Evolutionary conservation across 257 asterid genomes (phyloP), one percentile per base, ranked within the genome.

Genomic region (Fraxinus pennsylvanica): DNA sequence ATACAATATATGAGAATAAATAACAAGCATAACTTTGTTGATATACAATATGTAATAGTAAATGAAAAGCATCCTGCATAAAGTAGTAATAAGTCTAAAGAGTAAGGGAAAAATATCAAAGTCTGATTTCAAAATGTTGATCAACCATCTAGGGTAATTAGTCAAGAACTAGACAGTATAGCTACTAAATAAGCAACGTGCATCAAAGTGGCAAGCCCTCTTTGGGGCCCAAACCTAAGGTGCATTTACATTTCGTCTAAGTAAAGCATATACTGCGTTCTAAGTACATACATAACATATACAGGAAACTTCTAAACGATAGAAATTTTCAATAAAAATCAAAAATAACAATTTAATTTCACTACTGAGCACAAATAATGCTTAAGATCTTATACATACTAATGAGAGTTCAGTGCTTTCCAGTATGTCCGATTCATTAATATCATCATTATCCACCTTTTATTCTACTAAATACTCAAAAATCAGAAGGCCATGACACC

Each of bases 1-100:
- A 21, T 66, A 65, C 57, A 74, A 80, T 9, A 52, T 74, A 47
- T 72, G 75, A 71, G 50, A 71, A 61, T 75, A 80, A 19, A 75
- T 68, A 29, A 47, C 50, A 41, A 41, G 50, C 50, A 41, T 9
- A 10, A 41, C 50, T 41, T 2, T 14, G 50, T 41, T 41, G 14
- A 41, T 41, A 39, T 9, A 39, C 45, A 39, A 39, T 41, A 10
- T 41, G 47, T 41, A 10, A 10, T 9, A 9, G 10, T 41, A 41
- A 41, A 41, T 41, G 15, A 41, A n/a, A 61, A 39, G 79, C 66
- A 36, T 67, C 69, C 75, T 80, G 66, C 74, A 71, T 33, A 61
- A 35, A 41, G 33, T 65, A 38, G 9, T 36, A 47, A 75, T 45
- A 76, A 70, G 30, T 47, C 71, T 75, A 74, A 25, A 61, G 71